Percentiles rank a stretch among this genome's conserved stretches.
These are phyloP conservation scores for Ramichloridium luteum DNA, from an alignment of 2,329 filamentous ascomycete genomes.

Conservation along the genomic window DNA sequence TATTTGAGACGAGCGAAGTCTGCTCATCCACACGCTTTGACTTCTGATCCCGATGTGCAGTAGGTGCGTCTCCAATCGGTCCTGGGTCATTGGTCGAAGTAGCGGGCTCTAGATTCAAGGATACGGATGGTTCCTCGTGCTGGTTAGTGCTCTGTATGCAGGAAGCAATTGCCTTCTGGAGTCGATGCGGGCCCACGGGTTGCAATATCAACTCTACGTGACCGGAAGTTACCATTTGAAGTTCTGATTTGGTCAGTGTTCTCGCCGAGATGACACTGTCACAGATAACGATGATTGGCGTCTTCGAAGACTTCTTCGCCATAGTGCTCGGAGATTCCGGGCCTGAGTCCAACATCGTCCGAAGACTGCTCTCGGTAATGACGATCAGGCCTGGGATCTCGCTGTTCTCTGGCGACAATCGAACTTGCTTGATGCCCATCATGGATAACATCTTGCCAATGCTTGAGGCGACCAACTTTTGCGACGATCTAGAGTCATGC, in stretches of 20 bases:
- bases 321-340: background rate
- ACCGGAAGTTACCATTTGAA: background rate
- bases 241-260: background rate
- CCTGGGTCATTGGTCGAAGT: too few relatives aligned
- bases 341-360: background rate
- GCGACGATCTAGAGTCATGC: background rate
- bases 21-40: too few relatives aligned
- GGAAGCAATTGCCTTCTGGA: background rate
- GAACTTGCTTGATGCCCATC: background rate
- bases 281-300: constrained; percentile 3
- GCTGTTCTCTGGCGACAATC: background rate
- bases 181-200: background rate
- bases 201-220: constrained; percentile 1
- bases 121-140: background rate
- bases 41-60: too few relatives aligned
- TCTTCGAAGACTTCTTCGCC: background rate
- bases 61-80: too few relatives aligned
- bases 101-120: background rate
- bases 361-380: background rate
- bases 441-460: background rate
- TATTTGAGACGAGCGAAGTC: too few relatives aligned
- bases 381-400: background rate
- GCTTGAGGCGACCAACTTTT: background rate
- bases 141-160: background rate
- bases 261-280: constrained; percentile 3